These are phyloP conservation scores for Lachnellula suecica DNA, from an alignment of 2,329 filamentous ascomycete genomes.

Conservation along the genomic window DNA sequence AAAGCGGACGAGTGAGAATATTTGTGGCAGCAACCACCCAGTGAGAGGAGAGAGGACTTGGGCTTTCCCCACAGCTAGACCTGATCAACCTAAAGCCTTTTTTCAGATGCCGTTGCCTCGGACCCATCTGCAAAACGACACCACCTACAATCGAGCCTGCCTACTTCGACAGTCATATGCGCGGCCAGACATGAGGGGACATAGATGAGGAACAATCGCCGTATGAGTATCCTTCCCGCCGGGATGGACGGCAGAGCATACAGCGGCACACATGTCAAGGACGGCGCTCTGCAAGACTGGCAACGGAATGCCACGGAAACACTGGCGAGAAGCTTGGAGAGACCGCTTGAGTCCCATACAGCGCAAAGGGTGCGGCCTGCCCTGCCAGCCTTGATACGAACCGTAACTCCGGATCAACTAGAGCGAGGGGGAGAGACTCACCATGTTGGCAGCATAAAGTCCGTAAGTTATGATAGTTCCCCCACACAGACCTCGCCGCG, in stretches of 20 bases:
- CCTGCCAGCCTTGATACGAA: slow-evolving; percentile 52
- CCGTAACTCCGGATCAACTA: slow-evolving; percentile 63
- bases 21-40: neutral
- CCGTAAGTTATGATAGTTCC: slow-evolving; percentile 6
- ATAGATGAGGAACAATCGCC: slow-evolving; percentile 27
- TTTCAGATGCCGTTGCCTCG: slow-evolving; percentile 8
- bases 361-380: slow-evolving; percentile 28
- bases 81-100: neutral
- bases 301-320: slow-evolving; percentile 29
- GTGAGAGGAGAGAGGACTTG: neutral
- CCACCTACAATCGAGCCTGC: neutral
- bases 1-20: no score
- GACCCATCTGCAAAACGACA: slow-evolving; percentile 1
- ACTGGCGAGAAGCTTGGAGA: slow-evolving; percentile 24
- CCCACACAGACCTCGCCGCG: slow-evolving; percentile 49
- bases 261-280: slow-evolving; percentile 28
- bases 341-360: slow-evolving; percentile 22
- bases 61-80: neutral
- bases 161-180: slow-evolving; percentile 4
- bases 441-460: slow-evolving; percentile 16
- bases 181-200: slow-evolving; percentile 20
- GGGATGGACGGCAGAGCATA: slow-evolving; percentile 46
- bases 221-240: slow-evolving; percentile 42
- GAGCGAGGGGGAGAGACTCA: slow-evolving; percentile 28
- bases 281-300: slow-evolving; percentile 30